phyloP scores from a whole-genome alignment of 306 rosid species.

The Erythrophleum fordii region DNA sequence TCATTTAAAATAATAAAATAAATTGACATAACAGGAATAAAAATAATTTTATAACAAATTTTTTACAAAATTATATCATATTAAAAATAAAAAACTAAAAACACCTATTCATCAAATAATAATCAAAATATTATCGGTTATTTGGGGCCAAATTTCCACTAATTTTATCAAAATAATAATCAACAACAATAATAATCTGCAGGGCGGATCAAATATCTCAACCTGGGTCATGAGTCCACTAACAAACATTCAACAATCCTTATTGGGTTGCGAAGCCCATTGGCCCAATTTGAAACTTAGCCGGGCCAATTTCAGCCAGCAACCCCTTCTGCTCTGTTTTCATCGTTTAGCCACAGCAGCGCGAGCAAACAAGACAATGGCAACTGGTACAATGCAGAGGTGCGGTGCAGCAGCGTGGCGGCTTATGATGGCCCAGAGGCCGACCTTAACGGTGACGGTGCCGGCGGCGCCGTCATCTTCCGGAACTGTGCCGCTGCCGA shows the following conservation, averaged over 20 bases:
- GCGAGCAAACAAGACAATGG: conserved; percentile 40
- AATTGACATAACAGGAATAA: too few relatives aligned
- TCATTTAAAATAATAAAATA: too few relatives aligned
- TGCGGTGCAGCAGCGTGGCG: conserved; percentile 64
- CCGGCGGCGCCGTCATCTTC: not conserved
- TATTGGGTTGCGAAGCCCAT: not conserved
- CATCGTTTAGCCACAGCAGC: not conserved
- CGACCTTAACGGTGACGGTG: not conserved
- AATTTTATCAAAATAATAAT: too few relatives aligned
- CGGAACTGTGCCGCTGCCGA: conserved; percentile 46
- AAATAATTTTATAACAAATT: too few relatives aligned
- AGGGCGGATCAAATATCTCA: not conserved
- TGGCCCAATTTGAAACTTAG: not conserved
- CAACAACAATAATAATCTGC: too few relatives aligned
- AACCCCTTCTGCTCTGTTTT: not conserved
- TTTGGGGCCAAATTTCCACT: too few relatives aligned
- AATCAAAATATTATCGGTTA: too few relatives aligned
- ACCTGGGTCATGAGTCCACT: not conserved
- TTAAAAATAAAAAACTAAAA: too few relatives aligned
- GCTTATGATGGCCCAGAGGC: conserved; percentile 50
- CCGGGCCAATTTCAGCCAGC: too few relatives aligned
- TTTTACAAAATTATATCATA: too few relatives aligned
- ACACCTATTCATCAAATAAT: too few relatives aligned
- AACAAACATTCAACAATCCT: not conserved
- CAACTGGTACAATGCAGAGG: conserved; percentile 57